phyloP scores from a whole-genome alignment of 1,284 basidiomycete species.

The Apiotrichum mycotoxinovorans region DNA sequence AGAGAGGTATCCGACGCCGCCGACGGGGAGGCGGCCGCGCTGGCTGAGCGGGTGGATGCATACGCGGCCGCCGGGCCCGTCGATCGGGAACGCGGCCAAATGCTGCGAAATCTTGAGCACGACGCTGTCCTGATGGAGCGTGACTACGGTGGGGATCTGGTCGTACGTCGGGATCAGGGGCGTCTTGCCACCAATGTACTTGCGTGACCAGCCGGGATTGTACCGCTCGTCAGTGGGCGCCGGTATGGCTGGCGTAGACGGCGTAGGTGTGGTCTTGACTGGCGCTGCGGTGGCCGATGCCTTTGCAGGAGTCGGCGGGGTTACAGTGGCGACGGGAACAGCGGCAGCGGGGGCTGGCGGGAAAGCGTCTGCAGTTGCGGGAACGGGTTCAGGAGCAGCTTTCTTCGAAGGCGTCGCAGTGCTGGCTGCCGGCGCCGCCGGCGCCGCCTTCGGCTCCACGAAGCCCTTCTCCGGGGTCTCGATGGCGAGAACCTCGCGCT shows the following conservation, averaged over 20 bases:
- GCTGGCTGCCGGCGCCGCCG: neutral
- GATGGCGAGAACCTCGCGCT: constrained; percentile 33
- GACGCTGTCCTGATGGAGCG: constrained; percentile 48
- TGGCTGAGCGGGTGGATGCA: constrained; percentile 46
- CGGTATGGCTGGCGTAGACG: neutral
- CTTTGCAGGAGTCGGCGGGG: neutral
- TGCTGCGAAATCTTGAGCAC: constrained; percentile 40
- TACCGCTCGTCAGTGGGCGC: constrained; percentile 16
- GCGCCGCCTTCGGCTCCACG: neutral
- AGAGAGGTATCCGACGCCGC: constrained; percentile 42
- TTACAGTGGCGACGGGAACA: neutral
- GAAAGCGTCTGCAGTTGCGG: too few species aligned
- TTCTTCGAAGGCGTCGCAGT: neutral
- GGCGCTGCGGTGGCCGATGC: neutral
- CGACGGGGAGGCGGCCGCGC: constrained; percentile 48
- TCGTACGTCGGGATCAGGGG: constrained; percentile 52
- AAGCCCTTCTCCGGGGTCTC: constrained; percentile 7
- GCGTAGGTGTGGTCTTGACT: neutral
- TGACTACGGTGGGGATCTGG: constrained; percentile 47
- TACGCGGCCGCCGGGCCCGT: constrained; percentile 52
- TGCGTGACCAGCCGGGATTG: constrained; percentile 50
- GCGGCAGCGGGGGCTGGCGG: neutral
- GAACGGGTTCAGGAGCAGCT: neutral
- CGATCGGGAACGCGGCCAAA: constrained; percentile 50
- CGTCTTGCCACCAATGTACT: constrained; percentile 50